Conservation (phyloP, 2,329 filamentous ascomycete genomes). For the Colletotrichum cordylinicola region DNA sequence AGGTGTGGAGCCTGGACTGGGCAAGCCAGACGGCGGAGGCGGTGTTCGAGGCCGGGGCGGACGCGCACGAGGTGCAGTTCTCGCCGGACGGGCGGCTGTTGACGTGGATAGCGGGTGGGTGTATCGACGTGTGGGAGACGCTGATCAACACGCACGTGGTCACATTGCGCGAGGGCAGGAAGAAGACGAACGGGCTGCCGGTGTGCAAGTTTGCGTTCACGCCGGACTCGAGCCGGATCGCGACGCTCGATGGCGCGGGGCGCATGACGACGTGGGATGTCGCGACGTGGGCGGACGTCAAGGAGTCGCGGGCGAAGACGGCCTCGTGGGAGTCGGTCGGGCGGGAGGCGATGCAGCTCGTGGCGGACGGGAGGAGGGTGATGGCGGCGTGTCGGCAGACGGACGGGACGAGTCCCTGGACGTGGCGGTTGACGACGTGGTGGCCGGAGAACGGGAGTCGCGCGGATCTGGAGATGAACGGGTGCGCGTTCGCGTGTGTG, state of each 20-base stretch:
- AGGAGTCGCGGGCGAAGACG: slow-evolving; percentile 1
- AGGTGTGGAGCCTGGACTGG: slow-evolving; percentile 2
- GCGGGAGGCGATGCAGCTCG: slow-evolving; percentile 3
- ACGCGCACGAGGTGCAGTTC: slow-evolving; percentile 1
- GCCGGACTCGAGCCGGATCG: background rate
- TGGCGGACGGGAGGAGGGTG: background rate
- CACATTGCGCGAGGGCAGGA: background rate
- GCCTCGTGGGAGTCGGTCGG: background rate
- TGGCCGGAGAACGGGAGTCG: slow-evolving; percentile 3
- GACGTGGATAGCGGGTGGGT: background rate
- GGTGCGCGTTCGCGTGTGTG: slow-evolving; percentile 2
- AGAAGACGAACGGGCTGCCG: background rate
- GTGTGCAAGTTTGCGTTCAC: background rate
- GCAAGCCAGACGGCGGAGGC: background rate
- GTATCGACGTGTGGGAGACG: slow-evolving; percentile 11
- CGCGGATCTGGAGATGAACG: slow-evolving; percentile 11
- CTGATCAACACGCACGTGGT: slow-evolving; percentile 2
- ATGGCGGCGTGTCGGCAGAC: background rate
- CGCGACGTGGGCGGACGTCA: background rate
- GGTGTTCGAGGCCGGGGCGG: background rate
- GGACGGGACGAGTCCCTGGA: background rate
- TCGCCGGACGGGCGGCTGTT: slow-evolving; percentile 9
- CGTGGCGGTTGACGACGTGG: slow-evolving; percentile 10
- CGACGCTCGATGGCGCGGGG: background rate
- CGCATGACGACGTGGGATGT: background rate